Base-by-base conservation (phyloP, 2,329 filamentous ascomycete genomes). In the Alternaria sp. region DNA sequence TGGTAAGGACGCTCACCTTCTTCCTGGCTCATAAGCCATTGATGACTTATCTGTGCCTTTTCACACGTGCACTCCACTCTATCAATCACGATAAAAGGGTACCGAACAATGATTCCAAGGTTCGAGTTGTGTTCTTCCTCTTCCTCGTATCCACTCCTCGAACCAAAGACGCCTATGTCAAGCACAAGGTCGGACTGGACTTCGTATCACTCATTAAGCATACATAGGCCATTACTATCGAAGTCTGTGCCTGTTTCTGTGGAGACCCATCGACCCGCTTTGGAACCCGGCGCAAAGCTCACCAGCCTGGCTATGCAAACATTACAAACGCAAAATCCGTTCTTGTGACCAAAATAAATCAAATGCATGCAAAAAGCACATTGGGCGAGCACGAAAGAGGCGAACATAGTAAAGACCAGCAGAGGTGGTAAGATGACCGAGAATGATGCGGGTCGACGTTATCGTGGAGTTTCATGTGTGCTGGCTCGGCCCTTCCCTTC, bases 401-500 rank as follows among this genome's bases (percentile, higher is more conserved):
- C 0, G 33, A 40, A 46, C 14, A 11, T 29, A 11, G 33, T 5
- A 52, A 51, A 52, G 33, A 39, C 33, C 40, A 33, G 13, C 39
- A 49, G 36, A 49, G 29, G 50, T 36, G 29, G 42, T 49, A 24
- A 49, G 42, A 46, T 49, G 50, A 48, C 42, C 28, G 10, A 58
- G 34, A 40, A 48, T 41, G 50, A 49, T 37, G 50, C 42, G 36
- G 46, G 42, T 49, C 26, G 42, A 58, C 50, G 55, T 58, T 58
- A 37, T 54, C 41, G 55, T 37, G 42, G 50, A 54, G 55, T 58
- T 54, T 58, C 55, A 53, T 21, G 44, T 54, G 40, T 54, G 50
- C 42, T 48, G 55, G 55, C 41, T 54, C 55, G 55, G 55, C 55
- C 51, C 50, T 58, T 58, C 55, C 55, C 51, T 48, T 54, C 50